These are phyloP conservation scores for Sisymbrium irio DNA, from an alignment of 345 rosid genomes.

Conservation along the genomic window DNA sequence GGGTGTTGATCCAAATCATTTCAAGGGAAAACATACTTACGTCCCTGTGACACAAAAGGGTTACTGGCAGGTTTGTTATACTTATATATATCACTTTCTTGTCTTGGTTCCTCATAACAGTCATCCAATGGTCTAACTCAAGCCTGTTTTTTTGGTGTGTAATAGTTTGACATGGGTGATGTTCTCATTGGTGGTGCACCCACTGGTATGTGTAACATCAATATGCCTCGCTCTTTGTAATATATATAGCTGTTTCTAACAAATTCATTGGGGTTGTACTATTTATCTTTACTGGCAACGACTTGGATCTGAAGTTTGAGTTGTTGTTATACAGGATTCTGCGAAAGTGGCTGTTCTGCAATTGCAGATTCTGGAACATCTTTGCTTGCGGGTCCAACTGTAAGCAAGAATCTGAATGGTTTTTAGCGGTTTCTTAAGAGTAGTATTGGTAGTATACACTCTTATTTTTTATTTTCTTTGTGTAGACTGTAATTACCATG, in stretches of 20 bases:
- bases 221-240: neutral
- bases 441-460: constrained; percentile 1
- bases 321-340: constrained; percentile 54
- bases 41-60: constrained; percentile 93
- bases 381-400: constrained; percentile 88
- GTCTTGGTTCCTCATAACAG: neutral
- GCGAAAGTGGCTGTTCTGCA: constrained; percentile 73
- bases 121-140: constrained; percentile 9
- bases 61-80: constrained; percentile 91
- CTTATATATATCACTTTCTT: constrained; percentile 15
- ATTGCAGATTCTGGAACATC: constrained; percentile 99
- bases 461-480: constrained; percentile 1
- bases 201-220: constrained; percentile 52
- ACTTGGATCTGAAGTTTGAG: constrained; percentile 20
- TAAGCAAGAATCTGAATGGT: constrained; percentile 32
- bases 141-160: neutral
- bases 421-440: neutral
- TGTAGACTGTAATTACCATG: constrained; percentile 70
- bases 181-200: constrained; percentile 72
- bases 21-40: constrained; percentile 79
- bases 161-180: constrained; percentile 91
- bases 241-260: neutral
- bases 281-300: neutral
- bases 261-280: neutral
- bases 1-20: constrained; percentile 83